Evolutionary conservation across 345 rosid species (phyloP).

Genomic region (Erucastrum elatum): DNA sequence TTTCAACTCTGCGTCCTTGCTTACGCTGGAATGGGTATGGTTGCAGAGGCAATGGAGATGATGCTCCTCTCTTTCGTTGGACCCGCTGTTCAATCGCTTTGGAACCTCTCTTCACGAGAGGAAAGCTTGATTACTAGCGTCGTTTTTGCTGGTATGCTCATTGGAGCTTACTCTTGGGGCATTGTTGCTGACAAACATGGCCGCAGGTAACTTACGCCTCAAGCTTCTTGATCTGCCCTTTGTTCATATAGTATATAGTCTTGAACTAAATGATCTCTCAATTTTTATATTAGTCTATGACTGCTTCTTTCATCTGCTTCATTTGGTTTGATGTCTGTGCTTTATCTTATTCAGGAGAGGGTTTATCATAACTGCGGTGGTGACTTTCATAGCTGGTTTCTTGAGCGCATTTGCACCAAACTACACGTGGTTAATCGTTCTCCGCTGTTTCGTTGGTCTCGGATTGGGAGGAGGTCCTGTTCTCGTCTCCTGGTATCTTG

Average conservation of each 20-base stretch:
- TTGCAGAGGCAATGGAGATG: conserved; percentile 95
- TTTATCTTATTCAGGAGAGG: conserved; percentile 65
- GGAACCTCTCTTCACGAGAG: conserved; percentile 71
- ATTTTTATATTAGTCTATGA: background rate
- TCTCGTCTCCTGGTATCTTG: conserved; percentile 83
- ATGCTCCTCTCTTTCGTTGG: conserved; percentile 93
- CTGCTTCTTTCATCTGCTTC: conserved; percentile 17
- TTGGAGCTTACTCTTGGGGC: conserved; percentile 94
- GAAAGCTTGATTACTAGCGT: conserved; percentile 74
- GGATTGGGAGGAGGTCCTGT: conserved; percentile 97
- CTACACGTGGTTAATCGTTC: conserved; percentile 53
- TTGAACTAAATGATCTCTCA: background rate
- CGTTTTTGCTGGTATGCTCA: conserved; percentile 86
- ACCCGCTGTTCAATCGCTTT: conserved; percentile 67
- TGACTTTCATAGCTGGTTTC: conserved; percentile 77
- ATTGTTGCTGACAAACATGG: conserved; percentile 78
- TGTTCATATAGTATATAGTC: too few relatives aligned
- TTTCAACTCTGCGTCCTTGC: conserved; percentile 68
- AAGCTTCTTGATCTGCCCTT: background rate
- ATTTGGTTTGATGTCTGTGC: conserved; percentile 14
- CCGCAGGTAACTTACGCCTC: conserved; percentile 56
- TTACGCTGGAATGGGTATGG: conserved; percentile 92
- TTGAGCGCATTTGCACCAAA: conserved; percentile 77
- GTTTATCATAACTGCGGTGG: conserved; percentile 72
- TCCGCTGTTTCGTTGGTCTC: conserved; percentile 82